Conservation (phyloP, 2,329 filamentous ascomycete species). For the Fusarium bulbicola region DNA sequence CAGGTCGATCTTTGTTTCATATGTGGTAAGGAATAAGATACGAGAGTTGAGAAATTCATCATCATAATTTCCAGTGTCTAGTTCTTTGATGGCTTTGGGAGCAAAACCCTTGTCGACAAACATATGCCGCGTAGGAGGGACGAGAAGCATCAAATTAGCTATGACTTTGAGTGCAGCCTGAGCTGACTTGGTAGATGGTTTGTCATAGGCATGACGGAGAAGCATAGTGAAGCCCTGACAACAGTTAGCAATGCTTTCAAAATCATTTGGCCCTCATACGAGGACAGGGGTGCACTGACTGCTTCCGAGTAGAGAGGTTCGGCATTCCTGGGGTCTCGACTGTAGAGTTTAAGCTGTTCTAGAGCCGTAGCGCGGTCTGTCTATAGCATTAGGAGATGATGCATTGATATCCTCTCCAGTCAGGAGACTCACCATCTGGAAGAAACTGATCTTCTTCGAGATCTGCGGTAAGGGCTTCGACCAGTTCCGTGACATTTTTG, state of each 20-base stretch:
- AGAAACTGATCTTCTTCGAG: constrained; percentile 67
- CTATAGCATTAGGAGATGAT: constrained; percentile 18
- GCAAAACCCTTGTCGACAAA: constrained; percentile 59
- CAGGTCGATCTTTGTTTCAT: constrained; percentile 59
- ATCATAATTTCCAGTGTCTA: constrained; percentile 79
- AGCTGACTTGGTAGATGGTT: constrained; percentile 68
- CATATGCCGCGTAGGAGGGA: constrained; percentile 54
- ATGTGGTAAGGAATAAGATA: constrained; percentile 56
- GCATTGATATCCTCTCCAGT: not conserved
- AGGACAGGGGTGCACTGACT: constrained; percentile 56
- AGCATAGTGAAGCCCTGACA: constrained; percentile 78
- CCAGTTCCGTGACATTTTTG: constrained; percentile 70
- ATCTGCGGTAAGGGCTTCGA: constrained; percentile 70
- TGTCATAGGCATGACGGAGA: constrained; percentile 76
- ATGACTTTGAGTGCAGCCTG: constrained; percentile 83
- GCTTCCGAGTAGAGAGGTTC: constrained; percentile 85
- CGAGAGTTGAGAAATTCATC: constrained; percentile 80
- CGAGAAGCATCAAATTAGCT: constrained; percentile 75
- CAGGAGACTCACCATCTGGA: constrained; percentile 59
- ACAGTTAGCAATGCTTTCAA: constrained; percentile 11
- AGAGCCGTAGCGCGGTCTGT: constrained; percentile 70
- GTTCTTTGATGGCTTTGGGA: constrained; percentile 71
- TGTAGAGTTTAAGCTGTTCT: constrained; percentile 72
- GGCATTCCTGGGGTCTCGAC: constrained; percentile 75
- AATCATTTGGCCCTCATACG: not conserved